These are phyloP conservation scores for Carpinus fangiana DNA, from an alignment of 306 rosid genomes.

Conservation along the genomic window DNA sequence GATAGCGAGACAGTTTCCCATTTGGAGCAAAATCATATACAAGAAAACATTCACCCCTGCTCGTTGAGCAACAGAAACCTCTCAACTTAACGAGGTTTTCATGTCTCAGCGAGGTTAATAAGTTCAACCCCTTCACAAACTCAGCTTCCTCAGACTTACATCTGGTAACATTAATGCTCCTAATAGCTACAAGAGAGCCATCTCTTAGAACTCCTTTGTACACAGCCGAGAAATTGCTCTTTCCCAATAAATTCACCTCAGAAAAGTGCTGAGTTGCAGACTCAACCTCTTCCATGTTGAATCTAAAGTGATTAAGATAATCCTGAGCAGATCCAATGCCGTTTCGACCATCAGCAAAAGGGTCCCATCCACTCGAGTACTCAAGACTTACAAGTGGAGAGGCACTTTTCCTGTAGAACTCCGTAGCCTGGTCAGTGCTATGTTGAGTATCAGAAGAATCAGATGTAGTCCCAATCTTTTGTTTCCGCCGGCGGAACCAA, in stretches of 20 bases:
- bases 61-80: conserved; percentile 92
- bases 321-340: conserved; percentile 53
- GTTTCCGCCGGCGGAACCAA: conserved; percentile 64
- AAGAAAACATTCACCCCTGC: conserved; percentile 91
- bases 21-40: conserved; percentile 73
- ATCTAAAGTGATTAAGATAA: conserved; percentile 46
- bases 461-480: conserved; percentile 57
- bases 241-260: conserved; percentile 68
- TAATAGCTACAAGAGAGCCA: conserved; percentile 81
- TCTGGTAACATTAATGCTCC: conserved; percentile 66
- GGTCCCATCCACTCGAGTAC: conserved; percentile 76
- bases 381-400: conserved; percentile 85
- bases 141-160: conserved; percentile 88
- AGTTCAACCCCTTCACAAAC: conserved; percentile 65
- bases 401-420: conserved; percentile 53
- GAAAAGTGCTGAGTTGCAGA: conserved; percentile 87
- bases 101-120: conserved; percentile 69
- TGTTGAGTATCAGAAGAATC: conserved; percentile 57
- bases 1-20: conserved; percentile 65
- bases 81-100: conserved; percentile 73
- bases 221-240: conserved; percentile 75
- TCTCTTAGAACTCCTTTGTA: conserved; percentile 83
- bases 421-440: conserved; percentile 69
- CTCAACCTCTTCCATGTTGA: conserved; percentile 87
- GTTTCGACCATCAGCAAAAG: conserved; percentile 49